phyloP scores from a whole-genome alignment of 225 moss, liverwort and hornwort species.

The Marchantia polymorpha region DNA sequence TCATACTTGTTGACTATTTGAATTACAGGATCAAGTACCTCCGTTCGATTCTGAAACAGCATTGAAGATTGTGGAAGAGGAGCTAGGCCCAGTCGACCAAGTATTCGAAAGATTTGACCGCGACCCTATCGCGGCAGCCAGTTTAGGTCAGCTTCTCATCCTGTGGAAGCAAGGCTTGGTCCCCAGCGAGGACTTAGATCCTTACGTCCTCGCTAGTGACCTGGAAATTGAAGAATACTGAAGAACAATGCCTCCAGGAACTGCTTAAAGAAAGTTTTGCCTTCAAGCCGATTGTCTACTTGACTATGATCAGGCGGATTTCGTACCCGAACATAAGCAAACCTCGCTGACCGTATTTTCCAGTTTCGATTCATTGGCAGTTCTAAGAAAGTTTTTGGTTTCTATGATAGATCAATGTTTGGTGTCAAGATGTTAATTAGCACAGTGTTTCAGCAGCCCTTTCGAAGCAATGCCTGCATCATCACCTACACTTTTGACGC shows the following conservation, averaged over 20 bases:
- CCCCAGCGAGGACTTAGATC: neutral
- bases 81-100: constrained; percentile 81
- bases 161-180: neutral
- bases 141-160: constrained; percentile 57
- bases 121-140: constrained; percentile 96
- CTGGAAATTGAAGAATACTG: neutral
- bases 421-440: too few relatives aligned
- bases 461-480: too few relatives aligned
- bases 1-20: too few relatives aligned
- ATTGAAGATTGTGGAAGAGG: constrained; percentile 75
- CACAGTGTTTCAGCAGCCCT: too few relatives aligned
- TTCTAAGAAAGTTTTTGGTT: too few relatives aligned
- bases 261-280: neutral
- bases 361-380: too few relatives aligned
- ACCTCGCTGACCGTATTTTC: too few relatives aligned
- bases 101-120: constrained; percentile 86
- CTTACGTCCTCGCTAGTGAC: neutral
- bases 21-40: constrained; percentile 86
- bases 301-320: too few relatives aligned
- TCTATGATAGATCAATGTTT: too few relatives aligned
- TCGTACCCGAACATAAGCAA: too few relatives aligned
- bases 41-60: constrained; percentile 91
- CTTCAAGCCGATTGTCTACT: neutral
- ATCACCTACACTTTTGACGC: too few relatives aligned
- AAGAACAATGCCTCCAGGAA: neutral